These are phyloP conservation scores for Acmispon strigosus DNA, from an alignment of 306 rosid species.

Conservation along the genomic window DNA sequence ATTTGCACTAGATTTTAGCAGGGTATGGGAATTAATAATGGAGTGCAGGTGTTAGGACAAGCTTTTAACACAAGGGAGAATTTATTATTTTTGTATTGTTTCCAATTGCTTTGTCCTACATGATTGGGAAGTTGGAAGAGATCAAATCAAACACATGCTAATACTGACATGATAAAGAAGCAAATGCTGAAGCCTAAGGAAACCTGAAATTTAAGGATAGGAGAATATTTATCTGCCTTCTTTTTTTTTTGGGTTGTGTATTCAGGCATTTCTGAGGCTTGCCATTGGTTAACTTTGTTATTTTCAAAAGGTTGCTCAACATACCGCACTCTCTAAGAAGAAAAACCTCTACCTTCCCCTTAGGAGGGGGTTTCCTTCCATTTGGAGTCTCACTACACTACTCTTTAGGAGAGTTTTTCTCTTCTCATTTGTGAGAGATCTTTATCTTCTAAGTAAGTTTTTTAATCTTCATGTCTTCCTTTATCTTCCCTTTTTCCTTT, in stretches of 20 bases:
- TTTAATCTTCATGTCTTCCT: no score
- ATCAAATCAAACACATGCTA: slow-evolving; percentile 1
- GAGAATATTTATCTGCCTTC: not conserved
- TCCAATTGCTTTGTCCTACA: not conserved
- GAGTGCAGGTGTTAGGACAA: slow-evolving; percentile 18
- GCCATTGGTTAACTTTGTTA: not conserved
- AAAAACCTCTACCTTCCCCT: no score
- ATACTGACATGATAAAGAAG: not conserved
- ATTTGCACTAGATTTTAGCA: slow-evolving; percentile 29
- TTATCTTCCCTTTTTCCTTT: no score
- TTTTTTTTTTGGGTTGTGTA: slow-evolving; percentile 3
- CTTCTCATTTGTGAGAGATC: no score
- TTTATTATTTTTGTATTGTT: not conserved
- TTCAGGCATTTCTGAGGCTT: not conserved
- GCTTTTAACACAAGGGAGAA: slow-evolving; percentile 28
- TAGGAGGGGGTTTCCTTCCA: no score
- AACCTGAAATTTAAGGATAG: not conserved
- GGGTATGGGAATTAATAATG: slow-evolving; percentile 34
- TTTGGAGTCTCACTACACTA: no score
- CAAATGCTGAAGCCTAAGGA: not conserved
- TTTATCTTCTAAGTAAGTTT: no score
- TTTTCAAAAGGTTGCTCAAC: slow-evolving; percentile 15
- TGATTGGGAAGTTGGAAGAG: slow-evolving; percentile 10
- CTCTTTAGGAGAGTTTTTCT: no score
- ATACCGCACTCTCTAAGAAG: not conserved